Conservation (phyloP, 176 grass and related monocot species). For the Saccharum spontaneum region DNA sequence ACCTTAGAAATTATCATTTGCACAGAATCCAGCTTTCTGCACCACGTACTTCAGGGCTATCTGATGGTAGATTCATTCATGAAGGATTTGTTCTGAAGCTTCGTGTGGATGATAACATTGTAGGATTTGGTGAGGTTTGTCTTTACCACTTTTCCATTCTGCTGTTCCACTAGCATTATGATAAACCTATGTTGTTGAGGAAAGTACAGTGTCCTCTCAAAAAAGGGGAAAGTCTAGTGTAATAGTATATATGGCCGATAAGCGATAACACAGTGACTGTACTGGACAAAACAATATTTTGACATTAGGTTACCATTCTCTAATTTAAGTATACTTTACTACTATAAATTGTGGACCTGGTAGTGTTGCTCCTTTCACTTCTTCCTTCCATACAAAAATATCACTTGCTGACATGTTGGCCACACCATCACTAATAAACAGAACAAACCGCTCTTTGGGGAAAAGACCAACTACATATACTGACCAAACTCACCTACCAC, state of each 20-base stretch:
- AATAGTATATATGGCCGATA: neutral
- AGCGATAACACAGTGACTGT: neutral
- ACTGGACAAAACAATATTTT: neutral
- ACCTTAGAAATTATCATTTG: conserved; percentile 37
- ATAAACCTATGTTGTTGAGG: neutral
- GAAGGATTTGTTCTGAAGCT: conserved; percentile 80
- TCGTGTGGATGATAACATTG: conserved; percentile 52
- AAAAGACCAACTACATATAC: neutral
- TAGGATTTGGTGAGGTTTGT: conserved; percentile 91
- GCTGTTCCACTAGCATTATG: neutral
- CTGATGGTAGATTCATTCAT: conserved; percentile 52
- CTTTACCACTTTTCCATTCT: conserved; percentile 32
- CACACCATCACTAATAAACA: neutral
- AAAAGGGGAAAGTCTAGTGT: neutral
- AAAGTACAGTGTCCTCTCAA: neutral
- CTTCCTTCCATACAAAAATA: neutral
- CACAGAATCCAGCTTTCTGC: conserved; percentile 77
- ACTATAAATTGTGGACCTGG: neutral
- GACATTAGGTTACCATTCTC: neutral
- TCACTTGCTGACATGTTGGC: neutral
- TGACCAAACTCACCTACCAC: neutral
- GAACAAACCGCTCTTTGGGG: neutral
- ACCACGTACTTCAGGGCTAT: conserved; percentile 62
- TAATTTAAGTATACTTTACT: neutral
- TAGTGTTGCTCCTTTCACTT: neutral